phyloP scores from a whole-genome alignment of 73 alveolate genomes.

The Paramecium sonneborni region DNA sequence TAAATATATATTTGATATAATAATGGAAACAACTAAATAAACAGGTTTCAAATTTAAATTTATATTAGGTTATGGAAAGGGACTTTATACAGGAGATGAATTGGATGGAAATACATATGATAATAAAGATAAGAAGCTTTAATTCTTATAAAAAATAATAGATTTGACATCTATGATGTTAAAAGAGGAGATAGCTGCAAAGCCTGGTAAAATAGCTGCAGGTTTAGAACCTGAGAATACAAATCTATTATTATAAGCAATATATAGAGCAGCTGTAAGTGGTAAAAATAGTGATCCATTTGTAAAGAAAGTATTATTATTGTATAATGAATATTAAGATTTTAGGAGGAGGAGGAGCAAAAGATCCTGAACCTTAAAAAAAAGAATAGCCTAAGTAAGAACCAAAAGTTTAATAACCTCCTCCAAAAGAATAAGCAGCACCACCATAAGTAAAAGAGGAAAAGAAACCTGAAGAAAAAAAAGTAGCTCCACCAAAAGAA shows the following conservation, averaged over 20 bases:
- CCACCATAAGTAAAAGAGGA: conserved; percentile 14
- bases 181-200: conserved; percentile 79
- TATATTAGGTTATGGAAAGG: conserved; percentile 68
- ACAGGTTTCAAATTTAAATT: conserved; percentile 78
- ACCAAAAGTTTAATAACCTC: background rate
- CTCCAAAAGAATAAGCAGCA: no score
- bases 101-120: conserved; percentile 77
- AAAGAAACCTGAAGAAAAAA: background rate
- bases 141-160: conserved; percentile 75
- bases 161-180: conserved; percentile 69
- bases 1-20: conserved; percentile 80
- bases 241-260: conserved; percentile 71
- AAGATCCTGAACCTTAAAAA: background rate
- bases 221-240: conserved; percentile 97
- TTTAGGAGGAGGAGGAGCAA: conserved; percentile 12
- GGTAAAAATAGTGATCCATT: conserved; percentile 56
- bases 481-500: conserved; percentile 5
- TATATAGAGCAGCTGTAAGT: conserved; percentile 81
- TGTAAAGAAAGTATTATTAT: background rate
- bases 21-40: conserved; percentile 86
- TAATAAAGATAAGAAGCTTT: conserved; percentile 76
- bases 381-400: conserved; percentile 17
- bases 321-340: background rate
- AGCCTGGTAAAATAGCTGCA: conserved; percentile 87
- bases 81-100: conserved; percentile 85